phyloP scores from a whole-genome alignment of 371 early-diverging fungal genomes.

The Mucor lusitanicus region DNA sequence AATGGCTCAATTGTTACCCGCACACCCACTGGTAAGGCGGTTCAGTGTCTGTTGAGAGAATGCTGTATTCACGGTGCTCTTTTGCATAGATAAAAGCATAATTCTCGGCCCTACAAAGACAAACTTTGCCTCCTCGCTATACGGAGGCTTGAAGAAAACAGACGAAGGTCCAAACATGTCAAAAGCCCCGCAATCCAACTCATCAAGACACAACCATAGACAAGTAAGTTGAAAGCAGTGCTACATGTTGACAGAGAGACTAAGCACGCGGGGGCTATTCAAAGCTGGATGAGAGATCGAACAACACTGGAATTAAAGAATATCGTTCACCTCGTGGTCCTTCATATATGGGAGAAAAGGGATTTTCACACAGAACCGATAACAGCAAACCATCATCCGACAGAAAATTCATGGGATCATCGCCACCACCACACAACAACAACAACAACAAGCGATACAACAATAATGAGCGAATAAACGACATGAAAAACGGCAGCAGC shows the following conservation, averaged over 20 bases:
- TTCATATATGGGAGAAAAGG: slow-evolving; percentile 31
- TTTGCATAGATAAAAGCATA: slow-evolving; percentile 47
- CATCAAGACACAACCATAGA: slow-evolving; percentile 22
- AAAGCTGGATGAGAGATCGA: slow-evolving; percentile 18
- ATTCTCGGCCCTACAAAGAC: slow-evolving; percentile 62
- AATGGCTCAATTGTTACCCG: slow-evolving; percentile 41
- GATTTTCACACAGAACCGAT: slow-evolving; percentile 27
- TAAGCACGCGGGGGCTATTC: too few relatives aligned
- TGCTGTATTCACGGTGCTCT: neutral
- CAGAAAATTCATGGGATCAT: slow-evolving; percentile 17
- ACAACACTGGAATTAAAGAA: slow-evolving; percentile 12
- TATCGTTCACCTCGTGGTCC: slow-evolving; percentile 30
- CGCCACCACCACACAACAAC: slow-evolving; percentile 4
- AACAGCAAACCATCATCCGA: slow-evolving; percentile 16
- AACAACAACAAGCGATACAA: slow-evolving; percentile 3
- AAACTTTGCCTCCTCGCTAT: slow-evolving; percentile 58
- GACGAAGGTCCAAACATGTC: slow-evolving; percentile 32
- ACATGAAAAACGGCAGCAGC: neutral
- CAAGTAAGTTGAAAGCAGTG: slow-evolving; percentile 11
- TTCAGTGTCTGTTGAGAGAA: neutral
- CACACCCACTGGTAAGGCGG: slow-evolving; percentile 8
- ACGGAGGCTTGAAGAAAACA: slow-evolving; percentile 54
- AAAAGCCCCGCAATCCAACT: slow-evolving; percentile 9
- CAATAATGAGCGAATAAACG: slow-evolving; percentile 6
- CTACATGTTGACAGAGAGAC: too few relatives aligned